Conservation (phyloP, 495 filamentous ascomycete genomes). For the Aspergillus conjunctus region DNA sequence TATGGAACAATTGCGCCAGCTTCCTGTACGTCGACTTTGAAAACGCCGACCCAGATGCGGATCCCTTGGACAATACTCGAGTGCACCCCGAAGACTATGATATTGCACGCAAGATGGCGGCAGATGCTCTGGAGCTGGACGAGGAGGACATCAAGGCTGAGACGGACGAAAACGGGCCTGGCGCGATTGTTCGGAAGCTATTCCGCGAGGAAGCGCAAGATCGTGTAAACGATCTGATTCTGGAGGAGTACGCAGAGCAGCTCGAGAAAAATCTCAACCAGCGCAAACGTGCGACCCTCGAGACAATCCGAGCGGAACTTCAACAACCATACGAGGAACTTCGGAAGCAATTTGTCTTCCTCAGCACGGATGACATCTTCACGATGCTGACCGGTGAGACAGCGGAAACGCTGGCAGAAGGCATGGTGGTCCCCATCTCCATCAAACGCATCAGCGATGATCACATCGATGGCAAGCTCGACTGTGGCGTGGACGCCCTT, state of each 20-base stretch:
- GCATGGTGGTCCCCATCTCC: slow-evolving; percentile 89
- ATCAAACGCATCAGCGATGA: slow-evolving; percentile 87
- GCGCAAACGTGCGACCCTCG: slow-evolving; percentile 91
- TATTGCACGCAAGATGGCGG: slow-evolving; percentile 94
- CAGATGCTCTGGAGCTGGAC: slow-evolving; percentile 92
- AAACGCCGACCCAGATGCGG: slow-evolving; percentile 69
- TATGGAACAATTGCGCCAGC: slow-evolving; percentile 96
- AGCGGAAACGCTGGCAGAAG: slow-evolving; percentile 73
- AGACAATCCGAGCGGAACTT: slow-evolving; percentile 93
- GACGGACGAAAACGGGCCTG: slow-evolving; percentile 80
- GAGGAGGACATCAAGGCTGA: slow-evolving; percentile 98
- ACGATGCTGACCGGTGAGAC: slow-evolving; percentile 97
- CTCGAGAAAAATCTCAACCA: slow-evolving; percentile 89
- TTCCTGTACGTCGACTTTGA: slow-evolving; percentile 91
- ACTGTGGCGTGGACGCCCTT: slow-evolving; percentile 90
- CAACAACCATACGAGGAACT: slow-evolving; percentile 93
- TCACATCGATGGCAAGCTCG: slow-evolving; percentile 88
- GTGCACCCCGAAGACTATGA: slow-evolving; percentile 99
- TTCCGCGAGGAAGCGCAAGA: slow-evolving; percentile 90
- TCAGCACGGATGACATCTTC: slow-evolving; percentile 82
- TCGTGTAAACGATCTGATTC: slow-evolving; percentile 91
- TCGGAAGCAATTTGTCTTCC: slow-evolving; percentile 72
- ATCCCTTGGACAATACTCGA: slow-evolving; percentile 93
- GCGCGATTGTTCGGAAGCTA: slow-evolving; percentile 88
- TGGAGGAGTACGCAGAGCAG: slow-evolving; percentile 97